Base-by-base conservation (phyloP, 2,329 filamentous ascomycete species). In the Ceratocystis ficicola region DNA sequence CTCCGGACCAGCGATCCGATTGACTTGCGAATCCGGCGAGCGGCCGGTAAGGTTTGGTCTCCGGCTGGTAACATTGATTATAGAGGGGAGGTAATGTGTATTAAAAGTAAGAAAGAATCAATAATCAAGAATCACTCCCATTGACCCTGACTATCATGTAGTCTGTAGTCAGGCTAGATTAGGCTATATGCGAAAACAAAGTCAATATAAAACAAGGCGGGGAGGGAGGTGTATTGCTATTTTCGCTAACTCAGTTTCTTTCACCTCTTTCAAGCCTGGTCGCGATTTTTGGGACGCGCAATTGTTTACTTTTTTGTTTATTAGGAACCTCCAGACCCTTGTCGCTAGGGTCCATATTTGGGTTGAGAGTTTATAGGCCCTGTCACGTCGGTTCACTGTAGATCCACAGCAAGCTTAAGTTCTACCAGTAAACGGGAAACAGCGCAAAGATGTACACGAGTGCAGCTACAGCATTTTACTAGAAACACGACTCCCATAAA, bases 1-100 rank as follows among this genome's bases (percentile, higher is more conserved):
- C 77, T 83, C 71, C 72, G 79, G 71, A 72, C 77, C 74, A 75
- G 82, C 71, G 74, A 74, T 20, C 85, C 86, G 68, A 89, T 84
- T n/a, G 89, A 92, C 74, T 89, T 89, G 73, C 88, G 84, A 71
- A 83, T 75, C 64, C 83, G 79, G 70, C 83, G 79, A 69, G 79
- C 80, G 50, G 81, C 76, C 52, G 83, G 82, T 66, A 84, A 69
- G n/a, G 83, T 82, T 41, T 65, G 69, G 62, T 67, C 66, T 59
- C 64, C 25, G 66, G 68, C 59, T 62, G 55, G 61, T 63, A 67
- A 65, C 55, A 59, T 59, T 20, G 30, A 30, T 32, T 17, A 25
- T n/a, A 12, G 5, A 17, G 20, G 22, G 12, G 25, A 10, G 12
- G 17, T 32, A 30, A 32, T n/a, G 30, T 63, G 41, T 32, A 30